Evolutionary conservation across 352 stramenopile genomes (phyloP), one percentile per base, ranked within the genome.

Genomic region (Thraustotheca clavata): DNA sequence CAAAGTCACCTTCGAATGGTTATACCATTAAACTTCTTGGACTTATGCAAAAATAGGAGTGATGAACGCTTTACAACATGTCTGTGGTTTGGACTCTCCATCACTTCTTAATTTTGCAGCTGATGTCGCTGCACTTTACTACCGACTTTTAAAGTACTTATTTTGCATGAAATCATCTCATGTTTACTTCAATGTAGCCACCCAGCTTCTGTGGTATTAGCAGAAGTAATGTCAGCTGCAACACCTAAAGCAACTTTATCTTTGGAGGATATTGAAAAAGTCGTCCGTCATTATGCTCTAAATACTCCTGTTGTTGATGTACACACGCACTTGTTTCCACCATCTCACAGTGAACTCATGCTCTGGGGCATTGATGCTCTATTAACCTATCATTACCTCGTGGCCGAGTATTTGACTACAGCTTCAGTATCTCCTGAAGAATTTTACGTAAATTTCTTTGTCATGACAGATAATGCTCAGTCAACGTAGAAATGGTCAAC

Each of bases 361-460:
- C 80, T 96, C 0, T 97, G 86, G 84, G 91, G 90, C 26, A 88
- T 98, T 43, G 89, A 98, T 72, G 90, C 96, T 67, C 71, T 98
- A 36, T 75, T 98, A 31, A 97, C 90, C 22, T 98, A 98, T 71
- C 93, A 98, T 74, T 98, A 98, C 71, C 73, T 97, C 11, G 90
- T 98, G 18, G 87, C 90, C 2, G 92, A 98, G 77, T 97, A 91
- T 68, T 89, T 97, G 63, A 92, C 95, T 68, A 96, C 86, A 22
- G 83, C 79, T n/a, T 71, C 82, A 18, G 75, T 86, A 16, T 71
- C 78, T 34, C 80, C 88, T 5, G 81, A 94, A 54, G 62, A 69
- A 48, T 96, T 96, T 69, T 95, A 94, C 71, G 62, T 65, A 50
- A 24, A 29, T 48, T 61, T 5, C 2, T 9, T 61, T 55, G 5